A percentile compares a stretch with the other conserved stretches of the same genome.
Conservation (phyloP, 106 monocot genomes). For the Phalaenopsis aphrodite region DNA sequence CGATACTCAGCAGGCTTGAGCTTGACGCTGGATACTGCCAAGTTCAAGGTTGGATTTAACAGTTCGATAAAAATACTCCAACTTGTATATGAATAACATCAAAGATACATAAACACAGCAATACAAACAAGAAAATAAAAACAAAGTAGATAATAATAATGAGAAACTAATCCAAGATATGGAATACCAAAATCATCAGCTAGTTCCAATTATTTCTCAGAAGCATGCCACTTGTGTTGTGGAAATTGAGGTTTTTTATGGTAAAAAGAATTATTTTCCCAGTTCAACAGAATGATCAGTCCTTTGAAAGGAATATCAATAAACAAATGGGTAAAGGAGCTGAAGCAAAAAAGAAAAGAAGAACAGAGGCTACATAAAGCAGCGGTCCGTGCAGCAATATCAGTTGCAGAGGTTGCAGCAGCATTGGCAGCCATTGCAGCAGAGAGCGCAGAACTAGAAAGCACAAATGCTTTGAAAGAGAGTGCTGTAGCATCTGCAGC, state of each 20-base stretch:
- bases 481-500: slow-evolving; percentile 65
- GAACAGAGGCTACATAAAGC: slow-evolving; percentile 48
- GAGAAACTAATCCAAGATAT: no score
- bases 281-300: slow-evolving; percentile 35
- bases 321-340: slow-evolving; percentile 67
- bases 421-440: slow-evolving; percentile 71
- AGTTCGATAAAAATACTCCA: no score
- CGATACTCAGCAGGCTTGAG: no score
- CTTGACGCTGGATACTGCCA: no score
- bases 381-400: slow-evolving; percentile 70
- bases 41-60: no score
- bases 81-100: no score
- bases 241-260: neutral
- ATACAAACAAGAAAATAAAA: no score
- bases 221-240: neutral
- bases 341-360: slow-evolving; percentile 59
- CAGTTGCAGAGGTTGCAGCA: slow-evolving; percentile 64
- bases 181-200: no score
- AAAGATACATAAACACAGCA: no score
- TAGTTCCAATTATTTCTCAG: no score
- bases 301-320: slow-evolving; percentile 45
- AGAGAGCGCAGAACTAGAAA: slow-evolving; percentile 21
- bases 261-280: neutral
- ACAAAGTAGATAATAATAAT: no score
- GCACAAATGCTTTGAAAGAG: slow-evolving; percentile 30